Evolutionary conservation across 768 basidiomycete genomes (phyloP), one percentile per base, ranked within the genome.

Genomic region (Boletus reticuloceps): DNA sequence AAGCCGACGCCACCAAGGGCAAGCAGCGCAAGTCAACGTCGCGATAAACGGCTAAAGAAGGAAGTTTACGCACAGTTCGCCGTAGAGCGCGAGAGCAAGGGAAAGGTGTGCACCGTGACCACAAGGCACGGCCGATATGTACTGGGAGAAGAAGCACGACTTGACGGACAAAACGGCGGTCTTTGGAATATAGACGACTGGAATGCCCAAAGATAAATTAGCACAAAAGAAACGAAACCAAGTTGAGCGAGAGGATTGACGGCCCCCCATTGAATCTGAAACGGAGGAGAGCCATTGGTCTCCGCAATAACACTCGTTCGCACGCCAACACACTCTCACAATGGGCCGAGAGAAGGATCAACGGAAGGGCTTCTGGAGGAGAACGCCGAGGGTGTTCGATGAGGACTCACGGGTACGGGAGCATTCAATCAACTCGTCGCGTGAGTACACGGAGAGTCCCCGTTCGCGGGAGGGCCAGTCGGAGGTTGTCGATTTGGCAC

Each of bases 151-250:
- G 40, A 77, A 74, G 67, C 82, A 85, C 1, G 81, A 80, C 59
- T 76, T 77, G 43, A 77, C 79, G 32, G 88, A 89, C 19, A 91
- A 74, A 19, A 89, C 78, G 43, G 80, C 75, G 51, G 72, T 57
- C 69, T 83, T 87, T 36, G 86, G 83, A 62, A 89, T 88, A 36
- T 75, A 75, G 9, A 82, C 85, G 47, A 89, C 88, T 90, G 52
- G 19, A 34, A 54, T 20, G 19, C 13, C 40, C 34, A 47, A 47
- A 47, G 50, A 59, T 44, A 48, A 49, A 46, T 61, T 11, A 59
- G 50, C n/a, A 47, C 34, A 17, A 43, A 36, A 55, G 16, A 46
- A 44, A n/a, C 38, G 8, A n/a, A 6, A 39, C n/a, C 38, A 39
- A 39, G 38, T 19, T 39, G 38, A 8, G n/a, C 17, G 38, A 19